Conservation (phyloP, 805 yeast genomes). For the Blastobotrys muscicola region DNA sequence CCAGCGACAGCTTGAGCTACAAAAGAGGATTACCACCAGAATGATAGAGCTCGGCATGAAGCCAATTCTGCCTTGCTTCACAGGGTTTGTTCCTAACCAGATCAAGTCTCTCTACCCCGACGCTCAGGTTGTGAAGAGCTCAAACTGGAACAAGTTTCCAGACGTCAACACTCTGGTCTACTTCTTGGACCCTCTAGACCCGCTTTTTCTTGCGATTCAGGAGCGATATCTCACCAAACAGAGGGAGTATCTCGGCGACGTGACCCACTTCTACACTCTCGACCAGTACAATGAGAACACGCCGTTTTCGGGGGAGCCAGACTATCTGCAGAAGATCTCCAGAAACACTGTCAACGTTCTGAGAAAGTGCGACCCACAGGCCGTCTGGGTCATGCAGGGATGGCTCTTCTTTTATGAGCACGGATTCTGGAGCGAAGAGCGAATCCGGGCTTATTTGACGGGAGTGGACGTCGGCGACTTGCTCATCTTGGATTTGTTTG, state of each 20-base stretch:
- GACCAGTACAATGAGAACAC: constrained; percentile 12
- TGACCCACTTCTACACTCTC: constrained; percentile 10
- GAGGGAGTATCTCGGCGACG: constrained; percentile 1
- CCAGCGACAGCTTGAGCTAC: constrained; percentile 5
- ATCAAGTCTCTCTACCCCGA: constrained; percentile 6
- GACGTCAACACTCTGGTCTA: constrained; percentile 7
- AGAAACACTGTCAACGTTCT: constrained; percentile 4
- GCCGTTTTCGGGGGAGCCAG: constrained; percentile 8
- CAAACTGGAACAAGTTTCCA: constrained; percentile 10
- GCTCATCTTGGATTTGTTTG: constrained; percentile 9
- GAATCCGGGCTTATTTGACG: constrained; percentile 8
- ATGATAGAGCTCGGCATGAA: constrained; percentile 12
- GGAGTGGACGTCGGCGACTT: constrained; percentile 9
- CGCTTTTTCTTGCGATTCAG: constrained; percentile 8
- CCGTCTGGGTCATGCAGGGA: constrained; percentile 12
- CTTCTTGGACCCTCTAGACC: constrained; percentile 12
- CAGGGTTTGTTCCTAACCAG: constrained; percentile 9
- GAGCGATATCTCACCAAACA: constrained; percentile 7
- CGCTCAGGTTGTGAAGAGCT: constrained; percentile 6
- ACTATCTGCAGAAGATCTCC: constrained; percentile 7
- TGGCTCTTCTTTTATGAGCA: constrained; percentile 11
- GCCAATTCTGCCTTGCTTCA: constrained; percentile 13
- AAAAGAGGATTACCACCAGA: constrained; percentile 6
- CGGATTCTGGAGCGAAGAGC: constrained; percentile 8
- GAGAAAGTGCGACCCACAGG: constrained; percentile 4